These are phyloP conservation scores for Phaeotremella fagi DNA, from an alignment of 768 basidiomycete genomes.

Conservation along the genomic window DNA sequence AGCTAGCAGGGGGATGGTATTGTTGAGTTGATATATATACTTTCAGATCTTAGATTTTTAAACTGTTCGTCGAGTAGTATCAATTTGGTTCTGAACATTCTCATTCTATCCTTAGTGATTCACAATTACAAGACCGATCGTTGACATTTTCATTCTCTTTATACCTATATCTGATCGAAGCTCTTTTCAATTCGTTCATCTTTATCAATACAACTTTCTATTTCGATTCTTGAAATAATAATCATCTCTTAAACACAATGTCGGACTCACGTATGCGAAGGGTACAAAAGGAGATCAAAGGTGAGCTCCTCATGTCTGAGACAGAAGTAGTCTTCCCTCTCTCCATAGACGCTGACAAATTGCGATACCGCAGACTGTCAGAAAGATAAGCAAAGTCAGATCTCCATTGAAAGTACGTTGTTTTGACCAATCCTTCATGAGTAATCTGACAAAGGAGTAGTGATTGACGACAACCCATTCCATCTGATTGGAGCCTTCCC, in stretches of 20 bases:
- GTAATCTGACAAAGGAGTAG: slow-evolving; percentile 27
- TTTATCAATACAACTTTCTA: too few relatives aligned
- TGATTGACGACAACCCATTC: slow-evolving; percentile 82
- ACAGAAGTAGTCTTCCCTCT: too few relatives aligned
- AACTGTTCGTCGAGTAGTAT: too few relatives aligned
- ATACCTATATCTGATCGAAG: not conserved
- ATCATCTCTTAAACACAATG: slow-evolving; percentile 36
- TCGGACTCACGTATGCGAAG: slow-evolving; percentile 87
- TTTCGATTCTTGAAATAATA: too few relatives aligned
- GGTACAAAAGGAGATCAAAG: slow-evolving; percentile 90
- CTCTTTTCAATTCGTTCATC: too few relatives aligned
- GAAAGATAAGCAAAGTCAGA: slow-evolving; percentile 84
- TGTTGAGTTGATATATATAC: too few relatives aligned
- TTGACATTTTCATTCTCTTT: not conserved
- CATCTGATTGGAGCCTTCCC: slow-evolving; percentile 87
- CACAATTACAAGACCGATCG: too few relatives aligned
- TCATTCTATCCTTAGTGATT: too few relatives aligned
- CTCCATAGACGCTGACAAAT: too few relatives aligned
- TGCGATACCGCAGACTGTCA: slow-evolving; percentile 93
- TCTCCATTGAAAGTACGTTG: slow-evolving; percentile 62
- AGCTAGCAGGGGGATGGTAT: too few relatives aligned
- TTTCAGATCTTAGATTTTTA: too few relatives aligned
- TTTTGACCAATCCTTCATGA: not conserved
- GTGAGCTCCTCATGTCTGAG: slow-evolving; percentile 47
- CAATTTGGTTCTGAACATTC: too few relatives aligned